These are phyloP conservation scores for Mallotus japonicus DNA, from an alignment of 441 rosid genomes.

Conservation along the genomic window DNA sequence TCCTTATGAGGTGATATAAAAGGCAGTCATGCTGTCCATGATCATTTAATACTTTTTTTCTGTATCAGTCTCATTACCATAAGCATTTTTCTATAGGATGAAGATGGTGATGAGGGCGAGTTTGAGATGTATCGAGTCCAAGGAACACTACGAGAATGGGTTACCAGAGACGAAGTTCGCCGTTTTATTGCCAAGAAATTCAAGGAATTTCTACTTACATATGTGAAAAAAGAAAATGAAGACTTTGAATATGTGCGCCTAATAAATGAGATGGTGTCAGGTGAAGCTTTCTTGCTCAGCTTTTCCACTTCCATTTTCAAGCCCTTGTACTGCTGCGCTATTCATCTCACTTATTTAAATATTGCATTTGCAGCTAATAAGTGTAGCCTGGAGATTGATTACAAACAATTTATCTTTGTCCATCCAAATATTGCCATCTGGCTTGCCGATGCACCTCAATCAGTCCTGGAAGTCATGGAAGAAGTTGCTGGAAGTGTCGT, in stretches of 20 bases:
- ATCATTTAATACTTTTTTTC: neutral
- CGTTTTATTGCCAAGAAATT: slow-evolving; percentile 91
- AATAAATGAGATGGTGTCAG: slow-evolving; percentile 91
- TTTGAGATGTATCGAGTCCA: slow-evolving; percentile 92
- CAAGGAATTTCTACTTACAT: slow-evolving; percentile 80
- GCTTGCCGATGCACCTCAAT: slow-evolving; percentile 98
- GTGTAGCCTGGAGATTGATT: slow-evolving; percentile 91
- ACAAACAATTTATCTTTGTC: slow-evolving; percentile 80
- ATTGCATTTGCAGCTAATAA: slow-evolving; percentile 70
- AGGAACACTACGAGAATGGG: slow-evolving; percentile 96
- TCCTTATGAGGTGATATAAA: slow-evolving; percentile 45
- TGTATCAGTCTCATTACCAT: neutral
- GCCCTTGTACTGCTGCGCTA: neutral
- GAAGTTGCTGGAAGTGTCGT: slow-evolving; percentile 76
- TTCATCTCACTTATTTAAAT: neutral
- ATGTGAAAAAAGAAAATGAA: slow-evolving; percentile 64
- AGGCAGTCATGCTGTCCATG: neutral
- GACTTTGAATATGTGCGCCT: slow-evolving; percentile 75
- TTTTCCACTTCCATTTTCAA: neutral
- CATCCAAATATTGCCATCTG: slow-evolving; percentile 98
- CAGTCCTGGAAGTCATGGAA: slow-evolving; percentile 98
- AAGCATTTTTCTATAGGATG: slow-evolving; percentile 43
- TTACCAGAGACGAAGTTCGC: slow-evolving; percentile 91
- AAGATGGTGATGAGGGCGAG: slow-evolving; percentile 75
- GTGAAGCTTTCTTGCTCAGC: slow-evolving; percentile 34